Conservation (phyloP, 208 protist genomes). For the Trypanosoma lewisi region DNA sequence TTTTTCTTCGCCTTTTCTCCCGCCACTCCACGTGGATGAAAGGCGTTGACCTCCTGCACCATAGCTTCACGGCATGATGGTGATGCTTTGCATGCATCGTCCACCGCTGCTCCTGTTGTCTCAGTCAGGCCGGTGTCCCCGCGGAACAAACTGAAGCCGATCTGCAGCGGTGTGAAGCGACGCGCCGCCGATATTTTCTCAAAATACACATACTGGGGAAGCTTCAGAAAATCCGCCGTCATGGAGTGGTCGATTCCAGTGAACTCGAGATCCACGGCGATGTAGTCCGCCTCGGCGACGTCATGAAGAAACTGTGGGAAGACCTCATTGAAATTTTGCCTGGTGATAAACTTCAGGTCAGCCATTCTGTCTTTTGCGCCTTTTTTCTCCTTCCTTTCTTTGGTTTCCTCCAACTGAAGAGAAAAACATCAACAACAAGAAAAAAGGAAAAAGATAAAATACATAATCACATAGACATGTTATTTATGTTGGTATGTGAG, state of each 20-base stretch:
- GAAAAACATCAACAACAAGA: too few species aligned
- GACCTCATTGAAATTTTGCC: constrained; percentile 24
- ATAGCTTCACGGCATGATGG: constrained; percentile 8
- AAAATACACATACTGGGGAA: constrained; percentile 35
- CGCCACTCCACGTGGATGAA: neutral
- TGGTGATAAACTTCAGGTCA: constrained; percentile 15
- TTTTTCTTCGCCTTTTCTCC: neutral
- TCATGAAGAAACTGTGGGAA: constrained; percentile 24
- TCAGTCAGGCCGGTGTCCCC: neutral
- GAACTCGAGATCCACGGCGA: constrained; percentile 67
- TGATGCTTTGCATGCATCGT: neutral
- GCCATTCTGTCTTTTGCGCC: neutral
- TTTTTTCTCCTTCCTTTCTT: neutral
- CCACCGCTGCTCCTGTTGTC: neutral
- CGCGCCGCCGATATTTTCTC: constrained; percentile 34
- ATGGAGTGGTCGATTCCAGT: constrained; percentile 43
- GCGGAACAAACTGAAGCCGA: constrained; percentile 62
- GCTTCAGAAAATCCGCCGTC: constrained; percentile 21
- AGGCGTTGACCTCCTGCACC: neutral
- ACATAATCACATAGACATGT: too few species aligned
- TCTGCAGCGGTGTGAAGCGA: constrained; percentile 47
- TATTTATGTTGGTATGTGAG: too few species aligned
- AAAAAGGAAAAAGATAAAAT: too few species aligned
- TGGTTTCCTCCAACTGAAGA: neutral
- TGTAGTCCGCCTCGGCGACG: constrained; percentile 30